Evolutionary conservation across 1,284 basidiomycete species (phyloP).

Genomic region (Malassezia globosa): DNA sequence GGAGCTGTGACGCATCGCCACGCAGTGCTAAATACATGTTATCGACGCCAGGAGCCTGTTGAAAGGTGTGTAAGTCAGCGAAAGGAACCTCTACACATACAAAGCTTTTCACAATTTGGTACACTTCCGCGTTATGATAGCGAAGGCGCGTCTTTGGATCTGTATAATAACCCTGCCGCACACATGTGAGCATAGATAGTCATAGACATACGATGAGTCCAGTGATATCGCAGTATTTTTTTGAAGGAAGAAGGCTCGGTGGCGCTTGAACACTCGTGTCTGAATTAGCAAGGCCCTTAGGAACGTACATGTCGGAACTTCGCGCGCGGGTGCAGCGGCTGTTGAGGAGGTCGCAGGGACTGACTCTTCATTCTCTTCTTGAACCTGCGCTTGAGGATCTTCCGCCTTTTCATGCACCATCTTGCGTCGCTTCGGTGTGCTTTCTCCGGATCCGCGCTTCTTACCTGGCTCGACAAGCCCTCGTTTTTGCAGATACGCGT

Average conservation of each 20-base stretch:
- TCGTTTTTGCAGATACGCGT: slow-evolving; percentile 18
- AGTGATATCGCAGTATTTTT: slow-evolving; percentile 75
- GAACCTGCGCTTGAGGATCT: not conserved
- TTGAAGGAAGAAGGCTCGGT: slow-evolving; percentile 64
- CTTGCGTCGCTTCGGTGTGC: slow-evolving; percentile 1
- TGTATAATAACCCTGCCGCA: slow-evolving; percentile 62
- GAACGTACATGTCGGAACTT: slow-evolving; percentile 16
- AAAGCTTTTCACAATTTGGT: slow-evolving; percentile 66
- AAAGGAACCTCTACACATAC: too few relatives aligned
- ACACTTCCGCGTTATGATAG: slow-evolving; percentile 74
- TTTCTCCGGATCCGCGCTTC: slow-evolving; percentile 1
- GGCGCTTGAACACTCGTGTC: slow-evolving; percentile 74
- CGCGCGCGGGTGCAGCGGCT: not conserved
- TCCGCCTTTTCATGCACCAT: not conserved
- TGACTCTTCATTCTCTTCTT: too few relatives aligned
- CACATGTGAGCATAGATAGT: not conserved
- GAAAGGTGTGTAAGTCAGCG: not conserved
- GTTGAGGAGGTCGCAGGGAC: too few relatives aligned
- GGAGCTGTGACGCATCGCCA: slow-evolving; percentile 37
- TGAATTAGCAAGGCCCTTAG: slow-evolving; percentile 43
- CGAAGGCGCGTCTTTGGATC: slow-evolving; percentile 69
- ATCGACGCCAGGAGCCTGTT: slow-evolving; percentile 37
- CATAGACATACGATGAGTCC: slow-evolving; percentile 58
- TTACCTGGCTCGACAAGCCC: not conserved
- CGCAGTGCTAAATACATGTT: slow-evolving; percentile 38